phyloP scores from a whole-genome alignment of 2,329 filamentous ascomycete species.

The Dactylellina drechsleri region DNA sequence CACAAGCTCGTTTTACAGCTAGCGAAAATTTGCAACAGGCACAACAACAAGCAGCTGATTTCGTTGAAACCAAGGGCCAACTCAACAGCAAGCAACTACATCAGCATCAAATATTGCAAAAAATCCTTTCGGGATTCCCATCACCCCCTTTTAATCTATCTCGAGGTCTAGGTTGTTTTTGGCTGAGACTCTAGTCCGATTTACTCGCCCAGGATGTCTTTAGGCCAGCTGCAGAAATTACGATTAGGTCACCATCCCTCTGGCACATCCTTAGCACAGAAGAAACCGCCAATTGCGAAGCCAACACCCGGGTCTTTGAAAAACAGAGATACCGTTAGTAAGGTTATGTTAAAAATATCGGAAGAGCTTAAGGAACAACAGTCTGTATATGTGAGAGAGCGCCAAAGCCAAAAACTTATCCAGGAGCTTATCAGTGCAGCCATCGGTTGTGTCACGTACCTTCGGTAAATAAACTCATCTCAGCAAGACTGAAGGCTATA shows the following conservation, averaged over 20 bases:
- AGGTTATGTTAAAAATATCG: not conserved
- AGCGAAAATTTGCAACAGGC: too few species aligned
- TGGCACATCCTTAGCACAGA: too few species aligned
- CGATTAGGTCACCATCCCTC: too few species aligned
- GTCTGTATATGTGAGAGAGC: constrained; percentile 39
- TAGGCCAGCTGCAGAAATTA: constrained; percentile 22
- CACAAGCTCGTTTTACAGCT: too few species aligned
- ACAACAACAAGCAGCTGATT: too few species aligned
- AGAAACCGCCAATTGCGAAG: too few species aligned
- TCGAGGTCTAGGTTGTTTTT: too few species aligned
- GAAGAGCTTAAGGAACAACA: constrained; percentile 13
- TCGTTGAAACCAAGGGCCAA: too few species aligned
- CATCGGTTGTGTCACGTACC: constrained; percentile 58
- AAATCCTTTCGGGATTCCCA: too few species aligned
- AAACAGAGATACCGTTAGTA: not conserved
- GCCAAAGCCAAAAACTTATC: constrained; percentile 58
- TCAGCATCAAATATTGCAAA: too few species aligned
- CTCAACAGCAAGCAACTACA: too few species aligned
- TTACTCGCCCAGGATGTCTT: constrained; percentile 20
- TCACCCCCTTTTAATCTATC: too few species aligned
- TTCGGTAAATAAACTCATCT: constrained; percentile 53
- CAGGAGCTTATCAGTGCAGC: constrained; percentile 58
- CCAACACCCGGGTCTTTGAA: constrained; percentile 1
- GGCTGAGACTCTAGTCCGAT: not conserved
- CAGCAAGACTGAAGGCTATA: not conserved